Base-by-base conservation (phyloP, 768 basidiomycete genomes). In the Russula ochroleuca region DNA sequence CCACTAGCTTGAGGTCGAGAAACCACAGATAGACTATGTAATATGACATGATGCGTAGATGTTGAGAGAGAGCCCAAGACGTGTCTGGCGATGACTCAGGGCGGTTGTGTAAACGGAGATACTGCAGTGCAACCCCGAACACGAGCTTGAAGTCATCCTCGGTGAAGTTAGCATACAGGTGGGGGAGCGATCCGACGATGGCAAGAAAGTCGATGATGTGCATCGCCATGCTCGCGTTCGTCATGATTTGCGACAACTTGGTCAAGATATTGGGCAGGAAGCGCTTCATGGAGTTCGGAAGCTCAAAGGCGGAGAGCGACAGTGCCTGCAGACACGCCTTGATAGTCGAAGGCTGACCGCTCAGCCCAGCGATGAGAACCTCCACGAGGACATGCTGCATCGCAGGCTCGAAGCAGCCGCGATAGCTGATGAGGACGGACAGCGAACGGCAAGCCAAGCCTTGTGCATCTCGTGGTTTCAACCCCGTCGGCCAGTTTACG, bases 21-120 rank as follows among this genome's bases (percentile, higher is more conserved):
- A 96, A 98, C 97, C 97, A 98, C 45, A 88, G 80, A 70, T 97
- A 98, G 68, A 98, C 89, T 52, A 90, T 86, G 68, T 88, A 90
- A 73, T 92, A 96, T 0, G 92, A 92, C 70, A 95, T 80, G 72
- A 88, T 84, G 31, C 93, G 87, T 14, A 98, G 90, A 71, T 96
- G 92, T 73, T 96, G 93, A 0, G 93, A 88, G 40, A 96, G 78
- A 3, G 93, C 88, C 87, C 89, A 92, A 4, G 90, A 92, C 25
- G 85, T 82, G 6, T 82, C 80, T 1, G 83, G 78, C 3, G 83
- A 79, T 35, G 80, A 76, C 55, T 82, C 83, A 9, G 78, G 78
- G 23, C 84, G 83, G 67, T 89, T 92, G 73, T 99, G 94, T 68
- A 92, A 84, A 69, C 94, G 89, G 62, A 99, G 86, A 75, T 97